Evolutionary conservation across 1,139 yeast species (phyloP).

Genomic region (Pichia sp.): DNA sequence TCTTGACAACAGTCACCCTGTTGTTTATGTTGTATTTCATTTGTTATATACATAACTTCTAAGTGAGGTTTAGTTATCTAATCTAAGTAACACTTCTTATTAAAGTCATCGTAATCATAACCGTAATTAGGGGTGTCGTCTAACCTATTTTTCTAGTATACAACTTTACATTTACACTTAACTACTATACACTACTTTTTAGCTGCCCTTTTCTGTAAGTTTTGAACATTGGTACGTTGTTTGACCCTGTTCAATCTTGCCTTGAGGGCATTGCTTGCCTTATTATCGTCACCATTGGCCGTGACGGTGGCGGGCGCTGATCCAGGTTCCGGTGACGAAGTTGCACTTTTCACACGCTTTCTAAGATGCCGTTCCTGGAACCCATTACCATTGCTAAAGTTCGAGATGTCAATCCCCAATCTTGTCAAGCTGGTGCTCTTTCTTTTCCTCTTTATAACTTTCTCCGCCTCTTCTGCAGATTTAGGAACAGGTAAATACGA

Average conservation of each 20-base stretch:
- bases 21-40: conserved; percentile 12
- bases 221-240: conserved; percentile 9
- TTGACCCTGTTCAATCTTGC: conserved; percentile 12
- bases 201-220: conserved; percentile 5
- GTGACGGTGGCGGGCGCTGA: neutral
- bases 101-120: too few species aligned
- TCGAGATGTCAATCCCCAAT: conserved; percentile 9
- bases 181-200: too few species aligned
- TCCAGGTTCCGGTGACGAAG: too few species aligned
- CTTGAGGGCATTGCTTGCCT: conserved; percentile 1
- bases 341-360: neutral
- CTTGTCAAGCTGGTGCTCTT: conserved; percentile 1
- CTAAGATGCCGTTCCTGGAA: conserved; percentile 4
- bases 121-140: too few species aligned
- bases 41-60: conserved; percentile 6
- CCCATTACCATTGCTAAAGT: neutral
- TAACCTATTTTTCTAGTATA: neutral
- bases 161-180: too few species aligned
- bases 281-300: neutral
- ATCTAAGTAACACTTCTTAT: conserved; percentile 4
- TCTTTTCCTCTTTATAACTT: neutral
- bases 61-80: conserved; percentile 6
- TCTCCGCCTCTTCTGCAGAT: neutral
- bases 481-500: neutral
- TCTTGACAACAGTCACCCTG: too few species aligned